Evolutionary conservation across 1,284 basidiomycete genomes (phyloP).

Genomic region (Ustilago lituana): DNA sequence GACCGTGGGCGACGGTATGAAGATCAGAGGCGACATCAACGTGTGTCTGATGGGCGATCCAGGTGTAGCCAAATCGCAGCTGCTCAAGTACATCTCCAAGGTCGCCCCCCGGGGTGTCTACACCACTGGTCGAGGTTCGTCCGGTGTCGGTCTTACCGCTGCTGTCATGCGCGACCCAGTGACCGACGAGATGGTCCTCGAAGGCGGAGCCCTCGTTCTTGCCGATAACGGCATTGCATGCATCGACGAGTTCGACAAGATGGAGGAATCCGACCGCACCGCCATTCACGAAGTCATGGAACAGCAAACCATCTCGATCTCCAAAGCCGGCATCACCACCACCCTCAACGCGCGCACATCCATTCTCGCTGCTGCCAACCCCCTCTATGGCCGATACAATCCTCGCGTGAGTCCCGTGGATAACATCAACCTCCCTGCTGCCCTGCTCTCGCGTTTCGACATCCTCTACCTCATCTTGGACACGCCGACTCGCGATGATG

Average conservation of each 20-base stretch:
- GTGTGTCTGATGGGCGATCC: constrained; percentile 99
- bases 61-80: constrained; percentile 97
- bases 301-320: constrained; percentile 99
- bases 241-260: constrained; percentile 99
- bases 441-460: constrained; percentile 94
- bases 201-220: constrained; percentile 96
- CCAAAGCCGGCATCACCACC: constrained; percentile 98
- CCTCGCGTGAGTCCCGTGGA: constrained; percentile 96
- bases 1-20: constrained; percentile 95
- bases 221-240: constrained; percentile 99
- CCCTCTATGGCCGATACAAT: constrained; percentile 97
- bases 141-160: constrained; percentile 96
- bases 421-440: constrained; percentile 98
- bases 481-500: constrained; percentile 91
- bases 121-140: constrained; percentile 96
- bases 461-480: constrained; percentile 96
- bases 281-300: constrained; percentile 99
- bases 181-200: constrained; percentile 98
- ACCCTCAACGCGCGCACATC: constrained; percentile 98
- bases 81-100: constrained; percentile 98
- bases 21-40: constrained; percentile 97
- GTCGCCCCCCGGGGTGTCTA: constrained; percentile 97
- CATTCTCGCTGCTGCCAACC: constrained; percentile 97
- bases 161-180: constrained; percentile 99
- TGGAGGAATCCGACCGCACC: constrained; percentile 97